Evolutionary conservation across 139 green algal genomes (phyloP), one percentile per base, ranked within the genome.

Genomic region (Tetradesmus obliquus): DNA sequence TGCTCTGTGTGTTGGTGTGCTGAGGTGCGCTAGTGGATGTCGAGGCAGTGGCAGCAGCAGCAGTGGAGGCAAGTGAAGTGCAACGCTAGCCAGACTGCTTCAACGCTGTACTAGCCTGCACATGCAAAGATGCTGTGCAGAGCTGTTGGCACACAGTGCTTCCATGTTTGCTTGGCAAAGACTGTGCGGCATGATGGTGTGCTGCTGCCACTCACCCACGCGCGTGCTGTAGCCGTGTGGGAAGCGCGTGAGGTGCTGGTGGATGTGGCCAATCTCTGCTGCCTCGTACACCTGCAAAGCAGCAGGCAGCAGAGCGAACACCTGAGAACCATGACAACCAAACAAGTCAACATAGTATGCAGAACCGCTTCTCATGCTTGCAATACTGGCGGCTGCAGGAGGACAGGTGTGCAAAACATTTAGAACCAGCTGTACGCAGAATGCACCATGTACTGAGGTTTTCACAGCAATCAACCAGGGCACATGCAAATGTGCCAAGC

Each of bases 171-270:
- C n/a, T n/a, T n/a, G n/a, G n/a, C n/a, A n/a, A n/a, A n/a, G n/a
- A n/a, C 62, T 54, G 76, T 82, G 76, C 76, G 2, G 76, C 10
- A 19, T 45, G 32, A 45, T 0, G 32, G 32, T 45, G 32, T 87
- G 82, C 82, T 87, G 83, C 83, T 60, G 96, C 96, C 95, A 88
- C 93, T 97, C 95, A 55, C 97, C 97, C 2, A 99, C 97, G 6
- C 96, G 79, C 1, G 97, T 99, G 32, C 94, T 90, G 91, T 98
- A 99, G 15, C 95, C 94, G 76, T 97, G 88, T 24, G 93, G 93
- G 89, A 94, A 95, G 6, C 74, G 84, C 1, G 84, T 89, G 85
- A 99, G 96, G 91, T 95, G 90, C 10, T 96, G 72, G 92, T 98
- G 94, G 53, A 98, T 96, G 90, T 97, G 96, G 0, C 96, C 96